Evolutionary conservation across 768 basidiomycete species (phyloP).

Genomic region (Lactarius psammicola): DNA sequence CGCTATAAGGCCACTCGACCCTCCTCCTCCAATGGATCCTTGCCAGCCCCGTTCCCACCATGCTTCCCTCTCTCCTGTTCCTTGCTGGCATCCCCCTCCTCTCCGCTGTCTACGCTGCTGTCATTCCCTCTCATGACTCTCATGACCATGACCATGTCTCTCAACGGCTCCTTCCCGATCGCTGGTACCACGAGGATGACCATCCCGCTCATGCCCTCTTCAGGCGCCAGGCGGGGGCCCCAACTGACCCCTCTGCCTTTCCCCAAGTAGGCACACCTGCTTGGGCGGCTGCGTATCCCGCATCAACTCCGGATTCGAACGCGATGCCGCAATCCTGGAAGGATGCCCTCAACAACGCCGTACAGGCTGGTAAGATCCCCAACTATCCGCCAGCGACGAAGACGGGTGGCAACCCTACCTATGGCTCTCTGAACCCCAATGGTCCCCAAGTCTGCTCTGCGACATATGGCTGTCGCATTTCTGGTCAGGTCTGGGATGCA

Average conservation of each 20-base stretch:
- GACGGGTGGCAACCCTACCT: constrained; percentile 27
- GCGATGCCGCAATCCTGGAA: constrained; percentile 42
- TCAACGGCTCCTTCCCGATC: constrained; percentile 24
- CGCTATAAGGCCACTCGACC: neutral
- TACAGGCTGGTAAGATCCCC: constrained; percentile 40
- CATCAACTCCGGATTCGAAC: constrained; percentile 32
- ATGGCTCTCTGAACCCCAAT: constrained; percentile 25
- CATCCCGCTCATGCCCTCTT: constrained; percentile 34
- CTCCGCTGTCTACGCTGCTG: constrained; percentile 10
- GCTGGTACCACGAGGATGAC: constrained; percentile 32
- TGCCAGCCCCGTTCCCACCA: neutral
- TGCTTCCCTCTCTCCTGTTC: constrained; percentile 1
- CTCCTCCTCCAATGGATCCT: neutral
- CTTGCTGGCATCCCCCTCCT: constrained; percentile 5
- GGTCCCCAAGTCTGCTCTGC: constrained; percentile 40
- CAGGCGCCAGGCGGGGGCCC: constrained; percentile 24
- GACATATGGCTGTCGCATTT: constrained; percentile 34
- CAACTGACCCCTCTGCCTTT: constrained; percentile 2
- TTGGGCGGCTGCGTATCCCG: constrained; percentile 39
- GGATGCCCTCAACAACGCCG: constrained; percentile 39
- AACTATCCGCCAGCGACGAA: constrained; percentile 36
- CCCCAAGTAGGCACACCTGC: constrained; percentile 32
- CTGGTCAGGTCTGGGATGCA: constrained; percentile 40
- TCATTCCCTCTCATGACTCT: constrained; percentile 12
- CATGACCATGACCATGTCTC: constrained; percentile 7